Percentiles rank a stretch among this genome's conserved stretches.
Evolutionary conservation across 495 filamentous ascomycete genomes (phyloP).

Genomic region (Trichoderma virens): DNA sequence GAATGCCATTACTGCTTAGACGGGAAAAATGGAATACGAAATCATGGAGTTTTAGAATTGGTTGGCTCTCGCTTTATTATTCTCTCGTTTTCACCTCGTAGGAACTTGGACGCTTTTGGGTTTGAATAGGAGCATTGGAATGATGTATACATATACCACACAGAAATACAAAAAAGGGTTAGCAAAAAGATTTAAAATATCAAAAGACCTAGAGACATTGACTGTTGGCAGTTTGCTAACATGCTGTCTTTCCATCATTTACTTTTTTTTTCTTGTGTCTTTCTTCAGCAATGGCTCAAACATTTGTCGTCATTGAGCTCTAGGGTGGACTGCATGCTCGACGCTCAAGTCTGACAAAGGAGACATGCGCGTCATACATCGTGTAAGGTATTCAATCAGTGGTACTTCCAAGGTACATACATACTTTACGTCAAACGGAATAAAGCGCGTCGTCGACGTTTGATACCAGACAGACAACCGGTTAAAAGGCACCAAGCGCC

Average conservation of each 20-base stretch:
- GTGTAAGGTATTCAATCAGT: background rate
- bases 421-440: background rate
- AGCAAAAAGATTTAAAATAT: background rate
- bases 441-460: no score
- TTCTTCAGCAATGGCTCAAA: no score
- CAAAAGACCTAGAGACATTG: background rate
- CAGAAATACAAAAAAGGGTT: background rate
- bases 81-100: background rate
- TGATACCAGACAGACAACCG: no score
- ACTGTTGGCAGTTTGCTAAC: background rate
- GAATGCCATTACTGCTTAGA: constrained; percentile 4
- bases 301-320: background rate
- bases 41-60: constrained; percentile 6
- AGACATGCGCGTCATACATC: background rate
- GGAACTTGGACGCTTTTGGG: background rate
- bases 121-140: background rate
- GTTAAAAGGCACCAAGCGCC: no score
- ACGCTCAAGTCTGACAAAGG: background rate
- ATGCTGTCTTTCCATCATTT: background rate
- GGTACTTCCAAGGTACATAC: background rate
- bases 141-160: constrained; percentile 4
- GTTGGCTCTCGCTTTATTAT: constrained; percentile 8
- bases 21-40: background rate
- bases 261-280: background rate
- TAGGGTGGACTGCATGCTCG: background rate